phyloP scores from a whole-genome alignment of 2,329 filamentous ascomycete species.

The Ascochyta koolunga region DNA sequence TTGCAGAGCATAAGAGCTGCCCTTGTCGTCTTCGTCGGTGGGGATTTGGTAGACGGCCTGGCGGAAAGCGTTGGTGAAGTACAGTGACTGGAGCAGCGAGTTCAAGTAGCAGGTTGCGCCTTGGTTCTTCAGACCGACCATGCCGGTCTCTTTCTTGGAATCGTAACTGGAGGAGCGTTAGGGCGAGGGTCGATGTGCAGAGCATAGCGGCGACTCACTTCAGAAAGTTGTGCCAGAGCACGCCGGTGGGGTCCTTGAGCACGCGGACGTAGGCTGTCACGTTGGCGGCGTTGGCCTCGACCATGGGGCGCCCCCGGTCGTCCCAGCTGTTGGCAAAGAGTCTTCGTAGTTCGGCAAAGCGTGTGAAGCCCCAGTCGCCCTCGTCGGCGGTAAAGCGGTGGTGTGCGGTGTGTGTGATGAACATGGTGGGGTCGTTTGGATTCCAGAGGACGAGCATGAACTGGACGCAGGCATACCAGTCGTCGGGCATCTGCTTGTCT shows the following conservation, averaged over 20 bases:
- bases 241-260: constrained; percentile 85
- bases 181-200: neutral
- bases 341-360: constrained; percentile 85
- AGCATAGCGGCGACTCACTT: constrained; percentile 55
- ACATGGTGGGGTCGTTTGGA: constrained; percentile 86
- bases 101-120: constrained; percentile 71
- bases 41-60: constrained; percentile 98
- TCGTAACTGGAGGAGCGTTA: constrained; percentile 67
- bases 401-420: constrained; percentile 77
- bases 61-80: constrained; percentile 79
- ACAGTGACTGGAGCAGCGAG: constrained; percentile 55
- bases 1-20: constrained; percentile 93
- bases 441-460: constrained; percentile 96
- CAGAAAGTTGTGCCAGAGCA: constrained; percentile 88
- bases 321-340: constrained; percentile 84
- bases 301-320: constrained; percentile 69
- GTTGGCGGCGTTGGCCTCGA: constrained; percentile 77
- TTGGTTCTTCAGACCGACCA: constrained; percentile 95
- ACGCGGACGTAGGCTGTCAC: constrained; percentile 83
- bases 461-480: constrained; percentile 96
- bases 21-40: constrained; percentile 78
- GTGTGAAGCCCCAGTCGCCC: constrained; percentile 98
- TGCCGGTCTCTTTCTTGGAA: constrained; percentile 98
- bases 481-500: constrained; percentile 74
- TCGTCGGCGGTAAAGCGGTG: constrained; percentile 97